Evolutionary conservation across 1,284 basidiomycete genomes (phyloP).

Genomic region (Ganoderma lucidum): DNA sequence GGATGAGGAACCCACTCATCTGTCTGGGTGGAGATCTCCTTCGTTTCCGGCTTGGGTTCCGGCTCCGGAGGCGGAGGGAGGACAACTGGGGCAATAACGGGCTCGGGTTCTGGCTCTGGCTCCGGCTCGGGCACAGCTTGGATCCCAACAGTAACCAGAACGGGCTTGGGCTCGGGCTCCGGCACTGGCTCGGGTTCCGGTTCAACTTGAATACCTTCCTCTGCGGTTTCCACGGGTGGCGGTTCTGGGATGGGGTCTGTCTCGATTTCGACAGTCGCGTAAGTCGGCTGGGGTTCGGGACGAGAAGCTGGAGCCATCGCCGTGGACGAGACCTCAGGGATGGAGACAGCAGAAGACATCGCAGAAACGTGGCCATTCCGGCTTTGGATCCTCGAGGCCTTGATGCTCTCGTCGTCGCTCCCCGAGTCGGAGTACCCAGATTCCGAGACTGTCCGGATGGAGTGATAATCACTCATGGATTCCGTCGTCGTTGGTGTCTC

Average conservation of each 20-base stretch:
- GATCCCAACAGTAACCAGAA: conserved; percentile 78
- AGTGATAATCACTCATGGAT: conserved; percentile 76
- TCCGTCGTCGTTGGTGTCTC: conserved; percentile 69
- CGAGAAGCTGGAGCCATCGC: conserved; percentile 18
- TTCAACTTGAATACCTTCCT: conserved; percentile 36
- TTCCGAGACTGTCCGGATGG: conserved; percentile 75
- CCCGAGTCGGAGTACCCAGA: conserved; percentile 58
- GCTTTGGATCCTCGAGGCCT: conserved; percentile 59
- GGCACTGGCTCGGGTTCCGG: conserved; percentile 38
- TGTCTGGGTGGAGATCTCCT: conserved; percentile 81
- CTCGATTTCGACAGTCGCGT: conserved; percentile 48
- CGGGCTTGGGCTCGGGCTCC: conserved; percentile 71
- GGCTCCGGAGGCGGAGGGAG: conserved; percentile 26
- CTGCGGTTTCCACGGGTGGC: conserved; percentile 23
- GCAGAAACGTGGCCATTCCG: conserved; percentile 43
- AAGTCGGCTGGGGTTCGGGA: conserved; percentile 36
- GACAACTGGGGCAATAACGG: conserved; percentile 10
- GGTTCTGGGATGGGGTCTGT: conserved; percentile 29
- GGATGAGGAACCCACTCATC: conserved; percentile 69
- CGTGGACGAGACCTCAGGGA: conserved; percentile 28
- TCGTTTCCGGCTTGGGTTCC: conserved; percentile 63
- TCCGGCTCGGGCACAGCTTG: conserved; percentile 55
- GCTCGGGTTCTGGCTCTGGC: conserved; percentile 40
- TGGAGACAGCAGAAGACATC: conserved; percentile 32
- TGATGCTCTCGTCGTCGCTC: conserved; percentile 71